A percentile compares a stretch with the other conserved stretches of the same genome.
These are phyloP conservation scores for Bacidia rubella DNA, from an alignment of 495 filamentous ascomycete genomes.

Conservation along the genomic window DNA sequence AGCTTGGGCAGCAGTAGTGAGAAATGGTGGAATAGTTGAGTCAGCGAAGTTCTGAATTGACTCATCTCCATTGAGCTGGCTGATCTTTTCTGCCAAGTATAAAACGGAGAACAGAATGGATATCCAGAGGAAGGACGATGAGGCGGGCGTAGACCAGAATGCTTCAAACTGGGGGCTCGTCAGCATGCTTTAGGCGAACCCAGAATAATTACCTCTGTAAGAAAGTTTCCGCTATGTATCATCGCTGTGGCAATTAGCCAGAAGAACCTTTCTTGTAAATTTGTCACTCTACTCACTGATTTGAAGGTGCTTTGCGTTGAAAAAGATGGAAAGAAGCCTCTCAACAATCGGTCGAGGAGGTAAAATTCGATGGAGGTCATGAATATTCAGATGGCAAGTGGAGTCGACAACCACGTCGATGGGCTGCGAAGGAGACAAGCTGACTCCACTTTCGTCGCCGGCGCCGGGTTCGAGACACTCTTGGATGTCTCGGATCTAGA, in stretches of 20 bases:
- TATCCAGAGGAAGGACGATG: conserved; percentile 33
- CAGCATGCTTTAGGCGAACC: too few species aligned
- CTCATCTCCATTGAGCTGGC: background rate
- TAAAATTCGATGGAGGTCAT: background rate
- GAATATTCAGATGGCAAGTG: background rate
- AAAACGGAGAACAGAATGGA: conserved; percentile 34
- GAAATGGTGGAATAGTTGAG: background rate
- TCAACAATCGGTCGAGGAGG: background rate
- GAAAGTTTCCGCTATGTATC: background rate
- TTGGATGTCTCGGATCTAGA: conserved; percentile 21
- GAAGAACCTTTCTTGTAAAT: background rate
- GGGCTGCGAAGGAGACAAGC: too few species aligned
- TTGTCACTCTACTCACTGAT: background rate
- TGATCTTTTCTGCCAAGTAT: conserved; percentile 16
- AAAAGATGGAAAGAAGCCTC: background rate
- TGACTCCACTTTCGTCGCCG: too few species aligned
- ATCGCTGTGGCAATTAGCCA: background rate
- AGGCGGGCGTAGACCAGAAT: conserved; percentile 28
- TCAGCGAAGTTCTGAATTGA: conserved; percentile 21
- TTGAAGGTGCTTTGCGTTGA: background rate
- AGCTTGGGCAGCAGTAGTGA: conserved; percentile 12
- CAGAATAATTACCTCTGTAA: too few species aligned
- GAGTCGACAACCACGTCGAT: background rate
- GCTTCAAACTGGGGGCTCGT: conserved; percentile 25
- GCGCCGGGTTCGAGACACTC: conserved; percentile 23